Base-by-base conservation (phyloP, 441 rosid genomes). In the Corymbia calophylla region DNA sequence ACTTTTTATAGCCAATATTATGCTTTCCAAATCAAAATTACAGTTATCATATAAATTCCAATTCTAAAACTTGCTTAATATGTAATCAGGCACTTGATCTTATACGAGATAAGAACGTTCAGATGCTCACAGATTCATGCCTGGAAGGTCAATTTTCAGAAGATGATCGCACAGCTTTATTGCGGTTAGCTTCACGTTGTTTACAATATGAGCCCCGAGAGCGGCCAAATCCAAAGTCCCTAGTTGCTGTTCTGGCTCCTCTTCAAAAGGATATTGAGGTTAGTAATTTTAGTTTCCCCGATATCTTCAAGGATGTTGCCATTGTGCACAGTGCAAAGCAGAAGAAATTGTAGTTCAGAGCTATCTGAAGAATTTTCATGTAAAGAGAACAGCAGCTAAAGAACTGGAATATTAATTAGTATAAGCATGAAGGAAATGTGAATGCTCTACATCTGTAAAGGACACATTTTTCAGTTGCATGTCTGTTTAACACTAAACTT, bases 241-340 rank as follows among this genome's bases (percentile, higher is more conserved):
- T 97, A 89, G 96, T 95, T 86, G 55, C 96, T 91, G 95, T 97
- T 86, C 91, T 97, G 92, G 90, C 93, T 90, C 93, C 97, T 91
- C 97, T 97, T 91, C 99, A 97, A 90, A 96, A 92, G 92, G 99
- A 97, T 88, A 88, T 94, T 19, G 97, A 97, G 95, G 97, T 95
- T 86, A 48, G 90, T 86, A 86, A 47, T 32, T 86, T 55, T 29
- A 32, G 48, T 32, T n/a, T 47, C n/a, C 68, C 88, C 53, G 56
- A 53, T 32, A 53, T 77, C 84, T 77, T 44, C 51, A 77, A 4
- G 48, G 44, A 44, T 23, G 51, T 77, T 77, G 29, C 84, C 48
- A 44, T 77, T 17, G 29, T 77, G 17, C 11, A 3, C 17, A 44
- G n/a, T 12, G 53, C 84, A 44, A 77, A 44, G 53, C 58, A 51